Conservation (phyloP, 73 alveolate species). For the Paraurostyla sp. region DNA sequence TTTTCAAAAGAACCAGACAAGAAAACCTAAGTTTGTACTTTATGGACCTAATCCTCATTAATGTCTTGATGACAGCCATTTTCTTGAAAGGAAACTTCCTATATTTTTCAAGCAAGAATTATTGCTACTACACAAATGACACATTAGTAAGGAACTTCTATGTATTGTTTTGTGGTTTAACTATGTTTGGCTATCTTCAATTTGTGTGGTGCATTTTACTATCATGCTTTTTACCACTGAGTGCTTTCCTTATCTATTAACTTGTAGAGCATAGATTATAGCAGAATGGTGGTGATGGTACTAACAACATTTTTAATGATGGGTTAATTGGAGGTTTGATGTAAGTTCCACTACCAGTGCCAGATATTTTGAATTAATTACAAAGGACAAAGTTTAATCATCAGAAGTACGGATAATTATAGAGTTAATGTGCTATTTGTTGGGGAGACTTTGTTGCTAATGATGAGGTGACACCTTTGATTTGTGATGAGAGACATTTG, state of each 20-base stretch:
- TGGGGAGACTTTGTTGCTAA: conserved; percentile 77
- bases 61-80: conserved; percentile 18
- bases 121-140: conserved; percentile 16
- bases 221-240: conserved; percentile 25
- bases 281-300: background rate
- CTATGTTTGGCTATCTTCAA: conserved; percentile 7
- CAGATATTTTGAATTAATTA: conserved; percentile 31
- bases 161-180: conserved; percentile 13
- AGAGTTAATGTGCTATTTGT: conserved; percentile 87
- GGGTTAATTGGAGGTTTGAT: conserved; percentile 44
- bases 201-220: conserved; percentile 41
- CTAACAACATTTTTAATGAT: background rate
- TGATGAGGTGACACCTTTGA: conserved; percentile 81
- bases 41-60: conserved; percentile 23
- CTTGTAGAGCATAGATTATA: conserved; percentile 41
- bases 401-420: background rate
- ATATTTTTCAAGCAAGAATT: conserved; percentile 22
- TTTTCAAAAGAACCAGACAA: conserved; percentile 18
- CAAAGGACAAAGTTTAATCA: conserved; percentile 19
- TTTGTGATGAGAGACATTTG: conserved; percentile 86
- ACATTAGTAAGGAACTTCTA: background rate
- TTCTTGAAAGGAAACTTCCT: conserved; percentile 18
- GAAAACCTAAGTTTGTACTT: conserved; percentile 33
- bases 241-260: conserved; percentile 9
- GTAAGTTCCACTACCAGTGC: conserved; percentile 55